Evolutionary conservation across 2,329 filamentous ascomycete genomes (phyloP).

Genomic region (Malbranchea cinnamomea): DNA sequence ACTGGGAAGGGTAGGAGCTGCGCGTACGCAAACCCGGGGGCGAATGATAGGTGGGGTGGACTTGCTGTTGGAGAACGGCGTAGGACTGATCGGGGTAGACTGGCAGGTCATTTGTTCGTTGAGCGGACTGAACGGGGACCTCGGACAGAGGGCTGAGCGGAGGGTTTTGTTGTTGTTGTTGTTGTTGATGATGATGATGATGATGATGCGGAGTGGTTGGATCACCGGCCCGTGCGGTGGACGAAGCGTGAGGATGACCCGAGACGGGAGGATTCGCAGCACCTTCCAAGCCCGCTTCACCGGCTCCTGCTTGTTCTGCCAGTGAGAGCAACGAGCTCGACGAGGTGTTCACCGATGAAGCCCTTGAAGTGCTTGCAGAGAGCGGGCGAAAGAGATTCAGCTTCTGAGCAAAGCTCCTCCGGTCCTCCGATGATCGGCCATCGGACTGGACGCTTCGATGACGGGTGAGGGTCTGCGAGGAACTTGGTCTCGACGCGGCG

Average conservation of each 20-base stretch:
- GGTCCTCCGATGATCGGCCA: slow-evolving; percentile 9
- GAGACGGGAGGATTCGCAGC: slow-evolving; percentile 3
- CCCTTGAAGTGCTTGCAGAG: slow-evolving; percentile 21
- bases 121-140: slow-evolving; percentile 7
- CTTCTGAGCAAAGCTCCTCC: slow-evolving; percentile 9
- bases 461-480: slow-evolving; percentile 6
- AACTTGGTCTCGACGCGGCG: slow-evolving; percentile 9
- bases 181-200: slow-evolving; percentile 9
- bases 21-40: slow-evolving; percentile 25
- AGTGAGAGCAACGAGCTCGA: slow-evolving; percentile 24
- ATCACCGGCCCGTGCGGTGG: not conserved
- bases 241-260: slow-evolving; percentile 6
- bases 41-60: slow-evolving; percentile 25
- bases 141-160: slow-evolving; percentile 10
- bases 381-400: slow-evolving; percentile 14
- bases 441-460: slow-evolving; percentile 9
- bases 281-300: slow-evolving; percentile 16
- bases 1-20: slow-evolving; percentile 30
- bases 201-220: slow-evolving; percentile 1
- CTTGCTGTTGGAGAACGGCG: slow-evolving; percentile 29
- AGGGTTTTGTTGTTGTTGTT: slow-evolving; percentile 5
- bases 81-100: slow-evolving; percentile 36
- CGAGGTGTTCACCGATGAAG: slow-evolving; percentile 25
- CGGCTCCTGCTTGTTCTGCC: slow-evolving; percentile 6
- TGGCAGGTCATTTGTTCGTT: slow-evolving; percentile 21